Evolutionary conservation across 768 basidiomycete species (phyloP), one percentile per base, ranked within the genome.

Genomic region (Naematelia encephala): DNA sequence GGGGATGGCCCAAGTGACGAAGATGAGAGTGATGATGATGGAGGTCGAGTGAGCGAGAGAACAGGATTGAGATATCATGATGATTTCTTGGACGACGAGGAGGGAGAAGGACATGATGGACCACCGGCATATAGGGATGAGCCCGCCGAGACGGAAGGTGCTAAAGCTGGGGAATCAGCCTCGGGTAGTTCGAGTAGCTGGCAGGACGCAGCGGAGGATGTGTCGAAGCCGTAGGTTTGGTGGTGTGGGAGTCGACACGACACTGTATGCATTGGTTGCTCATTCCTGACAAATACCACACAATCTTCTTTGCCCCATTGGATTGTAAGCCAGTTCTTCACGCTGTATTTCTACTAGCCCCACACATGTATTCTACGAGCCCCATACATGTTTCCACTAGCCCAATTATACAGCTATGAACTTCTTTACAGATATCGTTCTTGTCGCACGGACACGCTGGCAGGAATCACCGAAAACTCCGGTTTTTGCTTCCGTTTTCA

Each of bases 81-180:
- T 30, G 88, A 84, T 26, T 90, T 90, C 79, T 77, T 90, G 70
- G 88, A 89, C 23, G 90, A 91, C 70, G 89, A 90, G 26, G 53
- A 56, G 19, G 5, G 53, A 43, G 8, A 47, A 49, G 46, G 51
- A 51, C 39, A 26, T 27, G 45, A 16, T 28, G 16, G 12, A n/a
- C 54, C 59, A 16, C 59, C 59, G 12, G 55, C 19, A 28, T 64
- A 64, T 57, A 39, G 59, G 23, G 63, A 64, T 52, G 55, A 61
- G 45, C 47, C 54, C 5, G 27, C 5, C 26, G 43, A 14, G 21
- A 29, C 16, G 29, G 47, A 14, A 5, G 51, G 43, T 14, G 30
- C n/a, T 52, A 58, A 56, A 45, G 29, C 54, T 12, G 58, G 51
- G 1, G 61, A 57, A 42, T 64, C 64, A 21, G 59, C 30, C 2